Base-by-base conservation (phyloP, 176 grass and related monocot genomes). In the Phyllostachys edulis region DNA sequence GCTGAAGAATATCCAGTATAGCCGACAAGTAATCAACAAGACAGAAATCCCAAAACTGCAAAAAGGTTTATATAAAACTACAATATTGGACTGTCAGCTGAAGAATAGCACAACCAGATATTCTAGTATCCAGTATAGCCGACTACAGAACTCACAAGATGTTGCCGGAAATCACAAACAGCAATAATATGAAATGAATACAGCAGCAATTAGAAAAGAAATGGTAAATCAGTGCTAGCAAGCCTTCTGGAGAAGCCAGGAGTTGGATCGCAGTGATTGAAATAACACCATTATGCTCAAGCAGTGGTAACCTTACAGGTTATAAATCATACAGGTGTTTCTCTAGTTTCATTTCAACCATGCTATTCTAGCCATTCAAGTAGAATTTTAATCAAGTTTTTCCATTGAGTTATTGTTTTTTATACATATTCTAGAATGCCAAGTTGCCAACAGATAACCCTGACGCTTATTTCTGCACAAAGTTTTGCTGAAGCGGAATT, bases 381-480 rank as follows among this genome's bases (percentile, higher is more conserved):
- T n/a, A 55, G 17, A 75, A 11, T 9, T 36, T 34, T 52, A 4
- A 73, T 18, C 16, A 21, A 74, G 42, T 17, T 72, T 45, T 45
- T 24, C 67, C 5, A 69, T 6, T 41, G 9, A 50, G 41, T 71
- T 27, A 27, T 73, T 52, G 29, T 56, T 0, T 10, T 55, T 75
- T 23, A 3, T 37, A 57, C 32, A 57, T n/a, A 75, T 37, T 56
- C 27, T 9, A 39, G 3, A 56, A 57, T 76, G 73, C 27, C 27
- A 73, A 34, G 38, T 39, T 76, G 73, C 27, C 27, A 73, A 34
- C 71, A 73, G 26, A 73, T 73, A 52, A 73, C 49, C 71, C 47
- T 32, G 24, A 55, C 9, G 24, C 39, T 63, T 27, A 59, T 26
- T 44, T 41, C 12, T 63, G 6, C 40, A 46, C 61, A 62, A 63